These are phyloP conservation scores for Dichotomocladium elegans DNA, from an alignment of 371 early-diverging fungal genomes.

Conservation along the genomic window DNA sequence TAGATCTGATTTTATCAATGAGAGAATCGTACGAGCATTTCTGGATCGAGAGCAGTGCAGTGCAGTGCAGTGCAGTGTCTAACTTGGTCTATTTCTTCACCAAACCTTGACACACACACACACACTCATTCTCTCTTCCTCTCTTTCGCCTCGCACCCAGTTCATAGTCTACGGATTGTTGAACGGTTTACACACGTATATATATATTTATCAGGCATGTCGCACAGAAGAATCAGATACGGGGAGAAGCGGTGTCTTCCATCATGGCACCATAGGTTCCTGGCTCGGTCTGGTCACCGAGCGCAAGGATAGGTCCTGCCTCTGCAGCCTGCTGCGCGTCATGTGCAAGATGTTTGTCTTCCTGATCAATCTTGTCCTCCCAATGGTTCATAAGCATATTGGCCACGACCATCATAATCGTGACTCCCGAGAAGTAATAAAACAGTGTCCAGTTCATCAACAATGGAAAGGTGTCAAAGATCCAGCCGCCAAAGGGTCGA, in stretches of 20 bases:
- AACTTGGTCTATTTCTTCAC: background rate
- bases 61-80: background rate
- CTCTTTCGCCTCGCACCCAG: too few relatives aligned
- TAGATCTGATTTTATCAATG: background rate
- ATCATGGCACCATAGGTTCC: background rate
- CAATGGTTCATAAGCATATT: background rate
- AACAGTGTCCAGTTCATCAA: constrained; percentile 3
- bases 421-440: background rate
- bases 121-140: too few relatives aligned
- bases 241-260: background rate
- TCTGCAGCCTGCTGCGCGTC: background rate
- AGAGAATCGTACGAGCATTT: background rate
- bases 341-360: background rate
- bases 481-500: background rate
- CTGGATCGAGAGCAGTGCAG: background rate
- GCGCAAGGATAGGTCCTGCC: too few relatives aligned
- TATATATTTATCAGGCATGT: background rate
- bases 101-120: too few relatives aligned
- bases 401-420: background rate
- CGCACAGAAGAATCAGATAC: background rate
- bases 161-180: background rate
- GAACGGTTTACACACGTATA: background rate
- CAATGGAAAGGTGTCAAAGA: constrained; percentile 1
- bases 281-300: too few relatives aligned
- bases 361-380: constrained; percentile 1